phyloP scores from a whole-genome alignment of 331 rosid species.

The Malus hybrid region DNA sequence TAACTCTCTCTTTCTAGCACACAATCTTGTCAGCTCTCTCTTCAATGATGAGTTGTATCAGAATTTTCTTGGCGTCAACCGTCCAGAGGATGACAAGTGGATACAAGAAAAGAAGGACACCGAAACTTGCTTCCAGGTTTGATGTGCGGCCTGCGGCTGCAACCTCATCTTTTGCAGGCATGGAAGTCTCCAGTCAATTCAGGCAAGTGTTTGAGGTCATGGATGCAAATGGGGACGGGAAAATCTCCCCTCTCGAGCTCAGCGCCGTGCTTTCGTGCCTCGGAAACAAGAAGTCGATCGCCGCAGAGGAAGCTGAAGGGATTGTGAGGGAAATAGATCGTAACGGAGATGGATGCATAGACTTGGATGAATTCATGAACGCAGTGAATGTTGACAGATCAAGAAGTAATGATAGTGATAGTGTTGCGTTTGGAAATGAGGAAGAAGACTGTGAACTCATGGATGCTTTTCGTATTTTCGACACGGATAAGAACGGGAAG shows the following conservation, averaged over 20 bases:
- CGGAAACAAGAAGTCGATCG: conserved; percentile 27
- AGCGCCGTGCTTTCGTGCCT: conserved; percentile 41
- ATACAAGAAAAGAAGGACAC: neutral
- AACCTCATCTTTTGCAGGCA: conserved; percentile 32
- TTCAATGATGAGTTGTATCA: neutral
- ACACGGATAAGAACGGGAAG: conserved; percentile 45
- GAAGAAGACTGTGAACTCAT: conserved; percentile 20
- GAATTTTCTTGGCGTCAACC: neutral
- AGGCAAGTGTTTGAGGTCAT: conserved; percentile 53
- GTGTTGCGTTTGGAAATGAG: neutral
- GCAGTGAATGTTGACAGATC: conserved; percentile 18
- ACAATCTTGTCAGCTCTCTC: neutral
- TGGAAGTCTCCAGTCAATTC: conserved; percentile 46
- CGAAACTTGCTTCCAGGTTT: conserved; percentile 22
- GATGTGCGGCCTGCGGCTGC: neutral
- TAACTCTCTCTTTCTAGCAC: neutral
- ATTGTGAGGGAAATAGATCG: conserved; percentile 50
- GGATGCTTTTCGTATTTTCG: conserved; percentile 66
- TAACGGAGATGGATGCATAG: conserved; percentile 60
- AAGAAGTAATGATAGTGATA: neutral
- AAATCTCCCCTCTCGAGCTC: conserved; percentile 50
- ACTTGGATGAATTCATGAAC: conserved; percentile 64
- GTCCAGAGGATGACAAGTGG: neutral
- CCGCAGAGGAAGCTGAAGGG: conserved; percentile 49
- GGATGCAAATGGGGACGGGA: conserved; percentile 60